Base-by-base conservation (phyloP, 225 moss, liverwort and hornwort species). In the Lunularia cruciata region DNA sequence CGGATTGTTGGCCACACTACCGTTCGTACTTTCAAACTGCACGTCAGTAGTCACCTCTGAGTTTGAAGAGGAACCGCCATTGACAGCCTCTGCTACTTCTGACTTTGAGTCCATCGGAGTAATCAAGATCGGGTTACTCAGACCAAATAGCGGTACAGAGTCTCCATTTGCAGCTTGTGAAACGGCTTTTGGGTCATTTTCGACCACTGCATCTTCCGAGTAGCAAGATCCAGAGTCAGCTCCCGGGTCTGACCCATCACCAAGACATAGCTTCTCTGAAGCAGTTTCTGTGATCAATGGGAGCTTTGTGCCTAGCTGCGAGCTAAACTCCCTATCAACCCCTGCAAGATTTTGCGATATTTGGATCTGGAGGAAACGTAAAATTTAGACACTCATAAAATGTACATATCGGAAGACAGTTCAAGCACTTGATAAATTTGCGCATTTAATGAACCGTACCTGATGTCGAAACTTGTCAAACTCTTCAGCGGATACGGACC, bases 391-490 rank as follows among this genome's bases (percentile, higher is more conserved):
- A n/a, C n/a, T n/a, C n/a, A n/a, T n/a, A n/a, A n/a, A n/a, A n/a
- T n/a, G n/a, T n/a, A n/a, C n/a, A n/a, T n/a, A n/a, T n/a, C n/a
- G n/a, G n/a, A n/a, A n/a, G n/a, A n/a, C n/a, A n/a, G n/a, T n/a
- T n/a, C n/a, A n/a, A n/a, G n/a, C 27, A 28, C 22, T 3, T 18
- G 9, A 33, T 19, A 35, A 34, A n/a, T 71, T 32, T 14, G 74
- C 40, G 76, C 19, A 32, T 57, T 74, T 6, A 64, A 62, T 13
- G 25, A 45, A 37, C 25, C 12, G 25, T 75, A 95, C 94, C 94
- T 92, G 91, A 54, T 85, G 88, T 33, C 91, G 84, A 64, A 92
- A 95, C 45, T 89, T 88, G 57, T 77, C 70, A 53, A 95, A 95
- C 54, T 95, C 94, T 68, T 95, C 89, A 47, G 76, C 80, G 67